A percentile compares a stretch with the other conserved stretches of the same genome.
phyloP scores from a whole-genome alignment of 2,329 filamentous ascomycete species.

The Calonectria hongkongensis region DNA sequence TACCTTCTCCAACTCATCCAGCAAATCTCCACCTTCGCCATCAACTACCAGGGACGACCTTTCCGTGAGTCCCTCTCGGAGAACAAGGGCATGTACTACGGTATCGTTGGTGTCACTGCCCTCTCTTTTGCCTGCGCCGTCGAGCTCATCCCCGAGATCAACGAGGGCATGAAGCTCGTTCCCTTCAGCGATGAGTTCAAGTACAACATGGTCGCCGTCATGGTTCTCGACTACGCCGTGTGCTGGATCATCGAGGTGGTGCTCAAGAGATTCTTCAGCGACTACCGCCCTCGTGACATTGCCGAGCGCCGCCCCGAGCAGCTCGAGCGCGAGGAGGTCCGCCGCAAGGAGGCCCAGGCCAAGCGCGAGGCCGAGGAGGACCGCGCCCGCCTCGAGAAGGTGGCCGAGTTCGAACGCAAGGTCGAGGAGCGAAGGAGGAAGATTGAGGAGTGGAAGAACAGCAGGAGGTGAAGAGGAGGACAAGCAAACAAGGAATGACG shows the following conservation, averaged over 20 bases:
- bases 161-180: conserved; percentile 93
- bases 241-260: conserved; percentile 93
- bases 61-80: conserved; percentile 97
- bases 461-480: conserved; percentile 27
- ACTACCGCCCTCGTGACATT: conserved; percentile 95
- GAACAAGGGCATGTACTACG: conserved; percentile 99
- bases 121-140: conserved; percentile 97
- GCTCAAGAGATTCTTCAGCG: conserved; percentile 90
- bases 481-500: neutral
- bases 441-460: conserved; percentile 66
- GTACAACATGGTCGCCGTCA: conserved; percentile 85
- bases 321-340: conserved; percentile 82
- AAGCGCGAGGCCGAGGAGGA: conserved; percentile 71
- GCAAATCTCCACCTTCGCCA: conserved; percentile 98
- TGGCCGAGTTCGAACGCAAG: conserved; percentile 76
- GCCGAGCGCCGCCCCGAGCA: conserved; percentile 91
- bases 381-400: conserved; percentile 71
- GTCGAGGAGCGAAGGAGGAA: conserved; percentile 70
- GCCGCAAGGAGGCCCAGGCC: conserved; percentile 76
- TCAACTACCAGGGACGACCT: conserved; percentile 98
- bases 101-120: conserved; percentile 90
- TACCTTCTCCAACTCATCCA: conserved; percentile 98
- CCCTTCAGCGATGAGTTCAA: conserved; percentile 94
- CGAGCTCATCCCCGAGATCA: conserved; percentile 96
- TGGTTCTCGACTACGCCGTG: conserved; percentile 90